Conservation (phyloP, 129 eudicot genomes). For the Helianthus tuberosus region DNA sequence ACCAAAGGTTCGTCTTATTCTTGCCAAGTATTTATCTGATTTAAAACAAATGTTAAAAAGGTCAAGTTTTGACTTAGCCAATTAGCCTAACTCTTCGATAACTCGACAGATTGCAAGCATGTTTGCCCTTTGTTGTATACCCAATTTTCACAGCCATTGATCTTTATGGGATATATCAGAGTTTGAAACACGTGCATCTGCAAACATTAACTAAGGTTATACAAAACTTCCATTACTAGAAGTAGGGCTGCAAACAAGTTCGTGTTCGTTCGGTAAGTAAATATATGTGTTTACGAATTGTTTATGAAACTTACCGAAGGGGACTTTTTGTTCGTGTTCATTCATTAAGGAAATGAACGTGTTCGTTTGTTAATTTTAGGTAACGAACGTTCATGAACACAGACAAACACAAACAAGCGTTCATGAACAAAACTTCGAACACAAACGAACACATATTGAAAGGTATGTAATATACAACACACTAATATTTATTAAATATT, state of each 20-base stretch:
- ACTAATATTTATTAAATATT: too few relatives aligned
- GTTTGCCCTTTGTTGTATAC: conserved; percentile 79
- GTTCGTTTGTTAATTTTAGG: too few relatives aligned
- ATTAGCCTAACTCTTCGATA: conserved; percentile 31
- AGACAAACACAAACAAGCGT: too few relatives aligned
- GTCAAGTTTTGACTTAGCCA: conserved; percentile 18
- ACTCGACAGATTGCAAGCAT: conserved; percentile 80
- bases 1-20: conserved; percentile 59
- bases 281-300: too few relatives aligned
- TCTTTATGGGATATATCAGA: conserved; percentile 87
- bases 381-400: too few relatives aligned
- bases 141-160: conserved; percentile 84
- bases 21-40: not conserved
- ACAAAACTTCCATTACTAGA: conserved; percentile 7
- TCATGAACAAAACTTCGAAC: too few relatives aligned
- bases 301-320: too few relatives aligned
- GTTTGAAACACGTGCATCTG: conserved; percentile 86
- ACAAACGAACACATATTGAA: too few relatives aligned
- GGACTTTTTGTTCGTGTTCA: too few relatives aligned
- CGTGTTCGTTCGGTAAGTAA: too few relatives aligned
- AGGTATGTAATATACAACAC: too few relatives aligned
- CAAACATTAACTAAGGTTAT: conserved; percentile 92
- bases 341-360: too few relatives aligned
- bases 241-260: not conserved
- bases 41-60: conserved; percentile 1